Base-by-base conservation (phyloP, 805 yeast species). In the Yarrowia yakushimensis region DNA sequence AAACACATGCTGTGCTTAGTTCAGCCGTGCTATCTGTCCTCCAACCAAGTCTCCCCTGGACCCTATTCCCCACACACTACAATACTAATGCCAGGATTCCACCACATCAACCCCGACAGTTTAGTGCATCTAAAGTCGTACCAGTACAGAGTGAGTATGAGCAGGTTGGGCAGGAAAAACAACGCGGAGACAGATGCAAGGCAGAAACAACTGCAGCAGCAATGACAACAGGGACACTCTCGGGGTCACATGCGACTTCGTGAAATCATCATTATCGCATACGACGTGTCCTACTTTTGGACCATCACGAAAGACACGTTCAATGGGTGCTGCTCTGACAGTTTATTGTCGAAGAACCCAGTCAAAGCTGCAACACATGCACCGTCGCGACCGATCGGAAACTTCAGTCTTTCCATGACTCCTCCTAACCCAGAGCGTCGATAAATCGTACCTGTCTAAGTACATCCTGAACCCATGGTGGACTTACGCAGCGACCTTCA, bases 381-480 rank as follows among this genome's bases (percentile, higher is more conserved):
- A 10, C 33, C 12, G 33, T 30, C 33, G 33, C 33, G 13, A 10
- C 15, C 13, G 10, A 3, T 7, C 12, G 4, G 15, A 10, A 7
- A 28, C 27, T 11, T 15, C 17, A 11, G 7, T 18, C 23, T 31
- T 20, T 13, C 23, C 13, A 25, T 25, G 8, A 25, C 27, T 28
- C n/a, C 20, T 22, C 36, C 36, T 65, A 50, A 34, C 63, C 31
- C 62, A 68, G 67, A 67, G 77, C 36, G 96, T 90, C 67, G 99
- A 93, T 70, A 85, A 88, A 66, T 90, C 97, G 2, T 75, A 88
- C 41, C 77, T 87, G 41, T 87, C 97, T 15, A 85, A 85, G 71
- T 84, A 85, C 69, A 76, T 92, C 18, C 80, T 93, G 69, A 90
- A 89, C 72, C 89, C 86, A 62, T 93, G 91, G 79, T 93, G 98